Base-by-base conservation (phyloP, 805 yeast species). In the Limtongozyma cylindracea region DNA sequence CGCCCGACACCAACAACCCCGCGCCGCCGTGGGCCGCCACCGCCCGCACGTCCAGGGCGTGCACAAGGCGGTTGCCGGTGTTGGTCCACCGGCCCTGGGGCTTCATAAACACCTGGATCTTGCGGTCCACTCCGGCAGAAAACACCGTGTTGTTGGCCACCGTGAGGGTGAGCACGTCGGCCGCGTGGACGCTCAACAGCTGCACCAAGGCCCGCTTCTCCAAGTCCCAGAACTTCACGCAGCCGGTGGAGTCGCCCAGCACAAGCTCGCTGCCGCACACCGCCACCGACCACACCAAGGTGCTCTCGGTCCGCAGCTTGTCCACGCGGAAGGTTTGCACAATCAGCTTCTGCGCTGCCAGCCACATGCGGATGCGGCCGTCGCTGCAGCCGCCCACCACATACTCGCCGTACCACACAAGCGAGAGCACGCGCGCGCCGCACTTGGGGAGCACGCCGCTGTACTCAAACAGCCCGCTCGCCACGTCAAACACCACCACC, bases 171-270 rank as follows among this genome's bases (percentile, higher is more conserved):
- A 88, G 50, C 4, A 82, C 76, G 56, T 88, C 99, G 1, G 93
- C 94, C 21, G 73, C 91, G 38, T 88, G 96, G 8, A 65, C 64
- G 30, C 64, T 60, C 42, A 78, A 80, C 12, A 73, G 64, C 43
- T 84, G 96, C 23, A 64, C 52, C 27, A 88, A 49, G 1, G 93
- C 68, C 31, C 66, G 67, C 31, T 63, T 69, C 21, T 61, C 57
- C 29, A 71, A 53, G 35, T 84, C 93, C 99, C 99, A 88, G 30
- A 88, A 60, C 43, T 84, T 84, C 23, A 88, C 62, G 6, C 74
- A 57, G 2, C 99, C 99, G 2, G 95, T 84, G 5, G 95, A 80
- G 47, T 88, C 99, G 24, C 96, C 98, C 27, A 80, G 66, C n/a
- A 77, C 91, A 26, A 88, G 58, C 15, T 13, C 15, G 15, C 5